Percentiles rank a stretch among this genome's conserved stretches.
These are phyloP conservation scores for Rosa rugosa DNA, from an alignment of 306 rosid species.

Conservation along the genomic window DNA sequence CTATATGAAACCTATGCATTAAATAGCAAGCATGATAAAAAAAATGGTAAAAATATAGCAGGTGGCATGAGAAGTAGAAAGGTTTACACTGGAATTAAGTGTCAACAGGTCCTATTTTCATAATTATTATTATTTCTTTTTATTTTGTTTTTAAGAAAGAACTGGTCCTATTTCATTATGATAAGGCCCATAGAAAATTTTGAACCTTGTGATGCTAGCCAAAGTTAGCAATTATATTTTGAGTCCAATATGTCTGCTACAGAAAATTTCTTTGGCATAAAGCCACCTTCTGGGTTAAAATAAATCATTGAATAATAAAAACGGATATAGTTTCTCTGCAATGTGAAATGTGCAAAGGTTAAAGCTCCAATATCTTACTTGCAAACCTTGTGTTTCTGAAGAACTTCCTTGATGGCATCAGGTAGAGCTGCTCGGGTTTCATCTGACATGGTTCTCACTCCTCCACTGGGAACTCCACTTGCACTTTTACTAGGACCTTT, in stretches of 20 bases:
- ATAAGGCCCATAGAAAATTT: background rate
- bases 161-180: background rate
- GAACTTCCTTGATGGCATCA: slow-evolving; percentile 49
- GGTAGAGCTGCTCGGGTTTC: slow-evolving; percentile 71
- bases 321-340: background rate
- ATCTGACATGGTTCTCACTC: slow-evolving; percentile 68
- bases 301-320: background rate
- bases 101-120: background rate
- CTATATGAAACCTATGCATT: background rate
- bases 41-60: background rate
- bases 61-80: background rate
- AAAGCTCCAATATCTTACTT: slow-evolving; percentile 41
- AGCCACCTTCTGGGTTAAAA: too few species aligned
- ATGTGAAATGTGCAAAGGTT: background rate
- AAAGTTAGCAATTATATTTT: too few species aligned
- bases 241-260: too few species aligned
- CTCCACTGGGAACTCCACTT: slow-evolving; percentile 36
- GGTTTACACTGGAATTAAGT: background rate
- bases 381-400: slow-evolving; percentile 81
- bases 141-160: too few species aligned
- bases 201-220: too few species aligned
- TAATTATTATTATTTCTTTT: background rate
- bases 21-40: background rate
- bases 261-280: too few species aligned
- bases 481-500: slow-evolving; percentile 35